These are phyloP conservation scores for Colletotrichum orchidophilum DNA, from an alignment of 2,329 filamentous ascomycete species.

Conservation along the genomic window DNA sequence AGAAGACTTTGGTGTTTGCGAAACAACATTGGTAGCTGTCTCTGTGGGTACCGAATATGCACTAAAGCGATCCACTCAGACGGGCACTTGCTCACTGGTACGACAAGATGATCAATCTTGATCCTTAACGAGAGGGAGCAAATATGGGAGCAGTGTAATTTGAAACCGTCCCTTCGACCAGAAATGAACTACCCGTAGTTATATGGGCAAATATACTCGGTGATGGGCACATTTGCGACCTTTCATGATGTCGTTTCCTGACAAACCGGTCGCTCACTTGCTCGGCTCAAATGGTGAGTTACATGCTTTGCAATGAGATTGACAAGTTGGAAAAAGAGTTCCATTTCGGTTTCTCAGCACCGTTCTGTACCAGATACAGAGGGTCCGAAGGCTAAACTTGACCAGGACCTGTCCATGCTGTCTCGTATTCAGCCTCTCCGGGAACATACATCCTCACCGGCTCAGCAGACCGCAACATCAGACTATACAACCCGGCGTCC, in stretches of 20 bases:
- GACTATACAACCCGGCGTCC: conserved; percentile 82
- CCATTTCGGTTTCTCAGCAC: too few relatives aligned
- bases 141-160: not conserved
- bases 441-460: conserved; percentile 86
- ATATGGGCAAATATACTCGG: not conserved
- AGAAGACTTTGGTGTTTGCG: not conserved
- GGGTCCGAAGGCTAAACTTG: conserved; percentile 3
- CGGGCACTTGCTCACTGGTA: not conserved
- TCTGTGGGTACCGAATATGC: conserved; percentile 23
- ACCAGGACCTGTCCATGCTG: conserved; percentile 75
- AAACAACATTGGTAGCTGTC: not conserved
- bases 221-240: conserved; percentile 25
- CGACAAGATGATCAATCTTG: not conserved
- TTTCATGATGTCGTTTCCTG: conserved; percentile 54
- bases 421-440: conserved; percentile 76
- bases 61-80: conserved; percentile 19
- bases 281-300: conserved; percentile 66
- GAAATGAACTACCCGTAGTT: not conserved
- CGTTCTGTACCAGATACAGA: too few relatives aligned
- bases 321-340: not conserved
- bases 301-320: not conserved
- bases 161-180: not conserved
- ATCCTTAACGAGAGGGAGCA: not conserved
- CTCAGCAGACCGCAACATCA: conserved; percentile 83
- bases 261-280: conserved; percentile 63